Conservation (phyloP, 306 rosid genomes). For the Benincasa hispida region DNA sequence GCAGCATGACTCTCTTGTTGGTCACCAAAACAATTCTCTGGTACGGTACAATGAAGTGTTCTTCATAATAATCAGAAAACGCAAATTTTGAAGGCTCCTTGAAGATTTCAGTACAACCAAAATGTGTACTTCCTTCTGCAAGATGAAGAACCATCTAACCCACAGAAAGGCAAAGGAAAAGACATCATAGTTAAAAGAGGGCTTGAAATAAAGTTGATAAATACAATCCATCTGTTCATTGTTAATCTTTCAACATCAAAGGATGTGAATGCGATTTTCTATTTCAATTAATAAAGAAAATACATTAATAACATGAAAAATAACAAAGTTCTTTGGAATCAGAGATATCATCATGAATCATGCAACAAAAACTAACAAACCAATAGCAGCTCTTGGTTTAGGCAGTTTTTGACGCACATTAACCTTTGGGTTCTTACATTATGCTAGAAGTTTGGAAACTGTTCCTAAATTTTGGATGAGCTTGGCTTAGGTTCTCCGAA, state of each 20-base stretch:
- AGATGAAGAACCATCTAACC: constrained; percentile 85
- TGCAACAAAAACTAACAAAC: not conserved
- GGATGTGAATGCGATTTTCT: not conserved
- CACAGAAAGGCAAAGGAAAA: not conserved
- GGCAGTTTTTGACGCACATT: not conserved
- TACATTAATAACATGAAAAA: not conserved
- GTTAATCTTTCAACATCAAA: not conserved
- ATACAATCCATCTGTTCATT: not conserved
- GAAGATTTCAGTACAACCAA: constrained; percentile 90
- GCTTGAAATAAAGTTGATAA: not conserved
- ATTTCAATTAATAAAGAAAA: not conserved
- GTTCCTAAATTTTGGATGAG: not conserved
- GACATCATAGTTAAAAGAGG: not conserved
- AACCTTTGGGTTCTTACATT: not conserved
- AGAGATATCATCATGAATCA: not conserved
- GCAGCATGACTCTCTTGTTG: constrained; percentile 76
- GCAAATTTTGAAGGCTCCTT: constrained; percentile 97
- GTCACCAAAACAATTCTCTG: constrained; percentile 77
- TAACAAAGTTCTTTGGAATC: not conserved
- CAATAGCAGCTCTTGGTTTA: not conserved
- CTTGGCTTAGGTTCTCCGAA: not conserved
- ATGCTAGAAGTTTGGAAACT: not conserved
- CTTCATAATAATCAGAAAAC: constrained; percentile 82
- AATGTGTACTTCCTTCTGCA: constrained; percentile 81
- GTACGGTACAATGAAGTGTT: constrained; percentile 61